Evolutionary conservation across 1,139 yeast genomes (phyloP), one percentile per base, ranked within the genome.

Genomic region (Saccharomyces hybrid): DNA sequence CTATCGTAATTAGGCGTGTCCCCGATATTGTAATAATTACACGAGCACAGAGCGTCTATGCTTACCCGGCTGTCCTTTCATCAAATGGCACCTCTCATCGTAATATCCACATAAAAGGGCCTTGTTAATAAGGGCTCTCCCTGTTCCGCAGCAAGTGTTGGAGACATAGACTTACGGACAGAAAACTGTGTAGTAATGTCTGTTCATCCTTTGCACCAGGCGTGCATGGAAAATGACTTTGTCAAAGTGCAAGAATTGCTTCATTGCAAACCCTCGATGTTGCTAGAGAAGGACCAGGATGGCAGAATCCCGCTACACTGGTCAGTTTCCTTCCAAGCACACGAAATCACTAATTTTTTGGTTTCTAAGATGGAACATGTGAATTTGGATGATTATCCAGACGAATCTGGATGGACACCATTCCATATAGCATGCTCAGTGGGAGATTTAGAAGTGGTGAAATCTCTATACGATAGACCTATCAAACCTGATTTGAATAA

Each of bases 381-480:
- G 31, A 95, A 88, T 60, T 68, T 88, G n/a, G 93, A 89, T 66
- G 87, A 84, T 3, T 68, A 76, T 62, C 71, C 71, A 0, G 98
- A 91, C 68, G 83, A 78, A 14, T 77, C 90, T 8, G 95, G 95
- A 0, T 90, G 97, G 97, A 84, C 95, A 0, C 89, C 95, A 1
- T 67, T 89, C 29, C 97, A 91, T 70, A 84, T 91, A 51, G 88
- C 91, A 0, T 78, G 87, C 0, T 80, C 97, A 0, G 75, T 85
- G 1, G 97, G 97, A 0, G 80, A 82, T 64, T 67, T 75, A 46
- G 76, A 76, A 9, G 75, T 86, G 2, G 69, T 87, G 11, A 75
- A 78, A 34, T 61, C 72, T 44, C 58, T 83, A 2, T 64, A 76
- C 14, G 67, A 70, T 1, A 75, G 76, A 47, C 31, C 31, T 6